Evolutionary conservation across 306 rosid genomes (phyloP), one percentile per base, ranked within the genome.

Genomic region (Ammopiptanthus mongolicus): DNA sequence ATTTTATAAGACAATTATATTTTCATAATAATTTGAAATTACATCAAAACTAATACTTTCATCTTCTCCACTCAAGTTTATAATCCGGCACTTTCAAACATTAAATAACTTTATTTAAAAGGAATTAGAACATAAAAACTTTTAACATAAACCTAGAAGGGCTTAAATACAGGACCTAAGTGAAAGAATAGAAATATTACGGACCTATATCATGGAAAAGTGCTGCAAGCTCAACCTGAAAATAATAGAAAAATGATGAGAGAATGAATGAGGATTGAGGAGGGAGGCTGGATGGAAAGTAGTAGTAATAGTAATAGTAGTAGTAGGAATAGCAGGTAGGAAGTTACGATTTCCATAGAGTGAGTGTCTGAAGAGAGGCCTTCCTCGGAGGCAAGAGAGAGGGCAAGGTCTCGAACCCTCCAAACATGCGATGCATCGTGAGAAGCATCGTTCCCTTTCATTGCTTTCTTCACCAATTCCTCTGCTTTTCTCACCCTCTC

Each of bases 191-290:
- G n/a, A n/a, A n/a, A n/a, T n/a, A n/a, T n/a, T n/a, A n/a, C n/a
- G n/a, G n/a, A n/a, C 98, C 96, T 71, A 91, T 87, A 73, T 91
- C 98, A 77, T 90, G 98, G 29, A 94, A 95, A 56, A 94, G 84
- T 29, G 97, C 98, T 65, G 98, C 91, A 79, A 94, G 90, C 79
- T 94, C 97, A 11, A 93, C 85, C 97, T 89, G 90, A 63, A 75
- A 14, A 73, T 56, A 31, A 2, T 29, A 58, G 64, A 17, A 4
- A 65, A n/a, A 23, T 21, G 13, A 78, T 51, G 47, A 22, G 6
- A 61, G 9, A 7, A 51, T 15, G 23, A n/a, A n/a, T n/a, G n/a
- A n/a, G n/a, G n/a, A n/a, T n/a, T n/a, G n/a, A n/a, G n/a, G n/a
- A n/a, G n/a, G n/a, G n/a, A n/a, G n/a, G n/a, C n/a, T n/a, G n/a